Percentiles rank a stretch among this genome's conserved stretches.
Evolutionary conservation across 2,329 filamentous ascomycete genomes (phyloP).

Genomic region (Dissoconium aciculare): DNA sequence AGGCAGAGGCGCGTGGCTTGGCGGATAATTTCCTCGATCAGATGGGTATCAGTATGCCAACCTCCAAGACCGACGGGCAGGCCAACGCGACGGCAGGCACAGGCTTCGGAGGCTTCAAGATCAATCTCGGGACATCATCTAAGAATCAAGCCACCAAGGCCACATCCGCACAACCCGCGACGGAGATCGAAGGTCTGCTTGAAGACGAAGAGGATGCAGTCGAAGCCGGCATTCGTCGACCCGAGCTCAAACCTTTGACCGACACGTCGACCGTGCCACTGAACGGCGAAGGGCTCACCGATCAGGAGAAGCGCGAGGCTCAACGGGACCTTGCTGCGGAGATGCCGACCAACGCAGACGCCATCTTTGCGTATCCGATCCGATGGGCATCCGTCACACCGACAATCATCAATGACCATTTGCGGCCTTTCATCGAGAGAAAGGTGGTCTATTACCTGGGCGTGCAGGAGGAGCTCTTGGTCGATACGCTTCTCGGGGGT

Average conservation of each 20-base stretch:
- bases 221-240: slow-evolving; percentile 16
- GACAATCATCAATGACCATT: slow-evolving; percentile 63
- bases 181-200: slow-evolving; percentile 83
- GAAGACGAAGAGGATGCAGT: slow-evolving; percentile 87
- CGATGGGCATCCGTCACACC: slow-evolving; percentile 88
- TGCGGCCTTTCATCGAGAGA: slow-evolving; percentile 91
- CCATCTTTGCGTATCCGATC: slow-evolving; percentile 82
- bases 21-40: slow-evolving; percentile 82
- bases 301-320: slow-evolving; percentile 75
- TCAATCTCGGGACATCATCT: slow-evolving; percentile 64
- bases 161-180: slow-evolving; percentile 40
- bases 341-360: slow-evolving; percentile 74
- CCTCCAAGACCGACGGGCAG: slow-evolving; percentile 30
- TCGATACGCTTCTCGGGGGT: slow-evolving; percentile 83
- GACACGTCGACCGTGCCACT: slow-evolving; percentile 46
- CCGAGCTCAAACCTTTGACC: slow-evolving; percentile 30
- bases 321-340: slow-evolving; percentile 71
- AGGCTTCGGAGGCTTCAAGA: slow-evolving; percentile 50
- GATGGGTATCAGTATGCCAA: slow-evolving; percentile 60
- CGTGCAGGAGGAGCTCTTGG: slow-evolving; percentile 87
- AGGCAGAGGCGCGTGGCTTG: slow-evolving; percentile 66
- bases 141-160: slow-evolving; percentile 38
- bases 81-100: slow-evolving; percentile 44
- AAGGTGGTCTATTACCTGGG: slow-evolving; percentile 96
- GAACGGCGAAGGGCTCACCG: slow-evolving; percentile 62